Evolutionary conservation across 345 rosid genomes (phyloP).

Genomic region (Anacardium occidentale): DNA sequence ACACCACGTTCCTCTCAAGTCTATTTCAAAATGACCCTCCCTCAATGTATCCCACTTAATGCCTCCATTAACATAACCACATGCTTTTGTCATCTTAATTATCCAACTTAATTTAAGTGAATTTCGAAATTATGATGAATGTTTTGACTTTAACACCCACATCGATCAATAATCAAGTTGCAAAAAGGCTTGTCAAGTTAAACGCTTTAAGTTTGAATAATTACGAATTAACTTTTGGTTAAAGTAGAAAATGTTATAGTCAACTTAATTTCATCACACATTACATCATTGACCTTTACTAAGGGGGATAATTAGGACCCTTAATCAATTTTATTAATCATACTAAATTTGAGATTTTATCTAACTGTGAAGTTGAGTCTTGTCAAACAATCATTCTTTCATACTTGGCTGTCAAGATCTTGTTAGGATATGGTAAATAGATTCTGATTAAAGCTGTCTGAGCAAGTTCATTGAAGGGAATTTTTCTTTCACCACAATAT

Average conservation of each 20-base stretch:
- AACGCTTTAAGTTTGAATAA: conserved; percentile 24
- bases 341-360: conserved; percentile 13
- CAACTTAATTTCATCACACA: conserved; percentile 34
- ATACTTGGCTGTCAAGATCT: conserved; percentile 11
- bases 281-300: conserved; percentile 32
- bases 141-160: conserved; percentile 26
- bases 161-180: conserved; percentile 17
- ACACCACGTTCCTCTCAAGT: conserved; percentile 39
- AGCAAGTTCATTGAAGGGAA: conserved; percentile 16
- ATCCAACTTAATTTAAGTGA: too few relatives aligned
- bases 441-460: conserved; percentile 13
- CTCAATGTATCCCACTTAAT: conserved; percentile 36
- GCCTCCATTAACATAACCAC: conserved; percentile 35
- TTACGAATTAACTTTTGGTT: conserved; percentile 24
- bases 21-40: conserved; percentile 25
- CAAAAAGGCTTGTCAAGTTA: conserved; percentile 15
- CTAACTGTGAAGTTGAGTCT: conserved; percentile 17
- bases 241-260: conserved; percentile 35
- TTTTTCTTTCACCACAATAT: background rate
- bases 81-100: conserved; percentile 32
- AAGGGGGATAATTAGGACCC: conserved; percentile 20
- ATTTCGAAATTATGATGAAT: conserved; percentile 11
- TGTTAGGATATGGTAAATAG: background rate
- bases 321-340: conserved; percentile 16
- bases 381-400: conserved; percentile 22